phyloP scores from a whole-genome alignment of 202 grass and related monocot genomes.

The Dendrocalamus latiflorus region DNA sequence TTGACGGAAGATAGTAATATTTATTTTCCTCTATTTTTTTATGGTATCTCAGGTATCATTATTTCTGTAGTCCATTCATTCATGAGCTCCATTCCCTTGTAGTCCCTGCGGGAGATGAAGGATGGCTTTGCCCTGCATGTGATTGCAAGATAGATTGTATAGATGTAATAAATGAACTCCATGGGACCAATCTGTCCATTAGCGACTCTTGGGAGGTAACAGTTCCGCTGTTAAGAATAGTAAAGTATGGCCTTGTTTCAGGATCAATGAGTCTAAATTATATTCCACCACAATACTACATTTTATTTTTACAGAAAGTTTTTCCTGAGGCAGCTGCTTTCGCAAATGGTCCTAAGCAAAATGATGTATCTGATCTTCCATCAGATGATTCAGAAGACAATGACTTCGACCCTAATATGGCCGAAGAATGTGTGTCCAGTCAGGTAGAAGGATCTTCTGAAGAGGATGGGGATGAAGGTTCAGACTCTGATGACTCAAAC shows the following conservation, averaged over 20 bases:
- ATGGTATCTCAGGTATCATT: slow-evolving; percentile 8
- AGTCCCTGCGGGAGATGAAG: slow-evolving; percentile 82
- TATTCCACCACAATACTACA: slow-evolving; percentile 2
- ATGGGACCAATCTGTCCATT: slow-evolving; percentile 62
- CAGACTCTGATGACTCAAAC: slow-evolving; percentile 58
- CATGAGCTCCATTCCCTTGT: slow-evolving; percentile 13
- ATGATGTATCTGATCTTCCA: slow-evolving; percentile 55
- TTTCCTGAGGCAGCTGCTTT: slow-evolving; percentile 67
- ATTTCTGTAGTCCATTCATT: slow-evolving; percentile 18
- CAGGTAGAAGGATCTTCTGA: slow-evolving; percentile 40
- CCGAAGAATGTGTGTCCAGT: slow-evolving; percentile 35
- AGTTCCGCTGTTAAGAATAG: background rate
- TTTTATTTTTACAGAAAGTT: slow-evolving; percentile 66
- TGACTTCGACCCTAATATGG: slow-evolving; percentile 54
- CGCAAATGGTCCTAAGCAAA: slow-evolving; percentile 38
- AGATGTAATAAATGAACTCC: slow-evolving; percentile 70
- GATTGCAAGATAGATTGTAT: slow-evolving; percentile 93
- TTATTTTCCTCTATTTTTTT: background rate
- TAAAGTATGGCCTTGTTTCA: background rate
- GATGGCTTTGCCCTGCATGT: slow-evolving; percentile 91
- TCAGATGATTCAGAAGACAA: slow-evolving; percentile 86
- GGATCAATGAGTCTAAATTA: background rate
- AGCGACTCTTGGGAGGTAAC: slow-evolving; percentile 81
- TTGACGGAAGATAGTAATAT: slow-evolving; percentile 81
- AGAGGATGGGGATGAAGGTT: slow-evolving; percentile 39